Evolutionary conservation across 2,329 filamentous ascomycete genomes (phyloP).

Genomic region (Arthroderma sp.): DNA sequence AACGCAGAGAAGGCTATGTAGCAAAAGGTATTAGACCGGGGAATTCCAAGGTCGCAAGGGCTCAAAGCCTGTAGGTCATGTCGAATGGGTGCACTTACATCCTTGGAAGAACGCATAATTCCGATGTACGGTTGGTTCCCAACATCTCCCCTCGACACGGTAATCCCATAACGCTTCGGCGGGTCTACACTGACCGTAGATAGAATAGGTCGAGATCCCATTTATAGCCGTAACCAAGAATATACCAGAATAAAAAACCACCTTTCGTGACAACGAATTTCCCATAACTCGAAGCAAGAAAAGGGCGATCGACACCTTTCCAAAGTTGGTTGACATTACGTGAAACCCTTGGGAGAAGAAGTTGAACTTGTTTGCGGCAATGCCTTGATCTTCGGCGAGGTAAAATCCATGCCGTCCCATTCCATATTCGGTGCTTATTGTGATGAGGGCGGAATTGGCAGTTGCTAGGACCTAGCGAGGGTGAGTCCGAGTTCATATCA

Average conservation of each 20-base stretch:
- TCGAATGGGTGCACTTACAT: not conserved
- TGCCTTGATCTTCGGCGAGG: conserved; percentile 1
- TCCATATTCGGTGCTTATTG: conserved; percentile 5
- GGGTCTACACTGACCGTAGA: conserved; percentile 7
- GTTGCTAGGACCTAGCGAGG: conserved; percentile 3
- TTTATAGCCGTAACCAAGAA: conserved; percentile 7
- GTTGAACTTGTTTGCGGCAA: conserved; percentile 9
- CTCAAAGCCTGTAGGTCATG: not conserved
- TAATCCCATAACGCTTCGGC: conserved; percentile 5
- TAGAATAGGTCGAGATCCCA: conserved; percentile 3
- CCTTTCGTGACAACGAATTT: conserved; percentile 3
- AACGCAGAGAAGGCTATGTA: conserved; percentile 7
- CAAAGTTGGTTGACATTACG: conserved; percentile 9
- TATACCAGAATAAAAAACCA: conserved; percentile 4
- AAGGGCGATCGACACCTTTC: conserved; percentile 8
- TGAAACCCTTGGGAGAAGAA: conserved; percentile 8
- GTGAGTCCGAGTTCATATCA: not conserved
- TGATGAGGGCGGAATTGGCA: conserved; percentile 2
- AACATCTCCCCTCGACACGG: conserved; percentile 3
- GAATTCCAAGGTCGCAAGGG: too few species aligned
- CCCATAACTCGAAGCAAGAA: conserved; percentile 8
- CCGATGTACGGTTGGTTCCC: conserved; percentile 5
- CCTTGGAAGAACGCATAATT: conserved; percentile 8
- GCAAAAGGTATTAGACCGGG: not conserved
- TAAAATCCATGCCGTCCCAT: conserved; percentile 7